phyloP scores from a whole-genome alignment of 495 filamentous ascomycete genomes.

The Terfezia claveryi region DNA sequence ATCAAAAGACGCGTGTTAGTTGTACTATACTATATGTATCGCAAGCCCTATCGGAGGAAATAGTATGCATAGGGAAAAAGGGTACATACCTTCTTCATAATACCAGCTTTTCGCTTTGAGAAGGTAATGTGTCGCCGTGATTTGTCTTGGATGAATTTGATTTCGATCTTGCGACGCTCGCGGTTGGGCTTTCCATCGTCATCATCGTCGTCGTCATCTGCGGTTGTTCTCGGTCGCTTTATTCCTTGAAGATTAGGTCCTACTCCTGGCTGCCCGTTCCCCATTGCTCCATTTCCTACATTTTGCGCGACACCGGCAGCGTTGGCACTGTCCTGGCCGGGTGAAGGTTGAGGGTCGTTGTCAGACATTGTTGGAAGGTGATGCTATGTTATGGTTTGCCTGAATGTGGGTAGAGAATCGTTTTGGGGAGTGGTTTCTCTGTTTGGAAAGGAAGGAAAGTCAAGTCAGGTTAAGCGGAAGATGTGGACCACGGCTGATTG shows the following conservation, averaged over 20 bases:
- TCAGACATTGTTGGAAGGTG: constrained; percentile 19
- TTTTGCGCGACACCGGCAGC: constrained; percentile 13
- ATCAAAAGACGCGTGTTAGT: constrained; percentile 18
- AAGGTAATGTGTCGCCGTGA: constrained; percentile 99
- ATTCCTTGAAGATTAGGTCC: constrained; percentile 51
- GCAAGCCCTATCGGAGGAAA: constrained; percentile 1
- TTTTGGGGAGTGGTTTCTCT: neutral
- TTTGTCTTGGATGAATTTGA: constrained; percentile 99
- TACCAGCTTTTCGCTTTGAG: constrained; percentile 98
- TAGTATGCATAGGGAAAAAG: neutral
- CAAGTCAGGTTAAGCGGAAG: neutral
- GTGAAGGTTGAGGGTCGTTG: constrained; percentile 21
- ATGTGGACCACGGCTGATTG: neutral
- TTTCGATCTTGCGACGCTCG: constrained; percentile 98
- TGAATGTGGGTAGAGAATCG: constrained; percentile 16
- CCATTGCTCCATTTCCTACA: neutral
- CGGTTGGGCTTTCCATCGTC: constrained; percentile 96
- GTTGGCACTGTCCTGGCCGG: constrained; percentile 25
- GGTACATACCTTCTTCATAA: constrained; percentile 95
- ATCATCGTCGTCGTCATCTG: constrained; percentile 83
- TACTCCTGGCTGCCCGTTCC: constrained; percentile 32
- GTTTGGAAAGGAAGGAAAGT: neutral
- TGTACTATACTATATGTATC: neutral
- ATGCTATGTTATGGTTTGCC: constrained; percentile 19
- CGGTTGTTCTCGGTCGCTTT: constrained; percentile 66